These are phyloP conservation scores for Fusarium sp. DNA, from an alignment of 2,329 filamentous ascomycete genomes.

Conservation along the genomic window DNA sequence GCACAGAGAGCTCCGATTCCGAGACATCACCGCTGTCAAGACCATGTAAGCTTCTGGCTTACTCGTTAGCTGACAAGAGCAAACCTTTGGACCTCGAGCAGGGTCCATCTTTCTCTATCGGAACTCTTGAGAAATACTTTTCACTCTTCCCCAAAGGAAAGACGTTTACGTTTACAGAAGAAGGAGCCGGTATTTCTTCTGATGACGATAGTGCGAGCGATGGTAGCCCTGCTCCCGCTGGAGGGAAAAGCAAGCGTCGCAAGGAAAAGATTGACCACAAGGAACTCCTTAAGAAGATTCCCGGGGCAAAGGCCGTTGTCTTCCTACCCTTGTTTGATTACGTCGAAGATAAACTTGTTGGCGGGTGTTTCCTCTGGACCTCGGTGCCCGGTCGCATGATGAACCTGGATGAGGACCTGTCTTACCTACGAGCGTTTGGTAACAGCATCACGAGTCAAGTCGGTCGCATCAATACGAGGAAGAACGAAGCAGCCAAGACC, in stretches of 20 bases:
- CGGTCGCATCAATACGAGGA: conserved; percentile 63
- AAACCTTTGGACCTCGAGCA: conserved; percentile 44
- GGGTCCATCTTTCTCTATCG: conserved; percentile 45
- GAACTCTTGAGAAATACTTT: conserved; percentile 48
- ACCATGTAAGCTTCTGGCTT: conserved; percentile 48
- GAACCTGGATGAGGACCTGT: conserved; percentile 52
- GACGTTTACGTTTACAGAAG: conserved; percentile 47
- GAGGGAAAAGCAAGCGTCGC: conserved; percentile 13
- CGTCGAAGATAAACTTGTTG: conserved; percentile 49
- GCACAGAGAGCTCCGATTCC: conserved; percentile 47
- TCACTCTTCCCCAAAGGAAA: conserved; percentile 48
- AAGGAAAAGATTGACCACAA: conserved; percentile 46
- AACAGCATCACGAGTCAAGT: conserved; percentile 62
- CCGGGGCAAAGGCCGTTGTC: conserved; percentile 50
- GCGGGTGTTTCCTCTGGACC: conserved; percentile 53
- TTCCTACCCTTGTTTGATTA: conserved; percentile 54
- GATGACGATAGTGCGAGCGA: conserved; percentile 50
- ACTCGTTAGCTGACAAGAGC: conserved; percentile 42
- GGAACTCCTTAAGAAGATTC: conserved; percentile 51
- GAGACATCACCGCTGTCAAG: conserved; percentile 43
- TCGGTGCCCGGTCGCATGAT: conserved; percentile 50
- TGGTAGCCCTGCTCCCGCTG: not conserved
- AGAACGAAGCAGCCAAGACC: conserved; percentile 64
- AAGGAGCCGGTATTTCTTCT: conserved; percentile 46
- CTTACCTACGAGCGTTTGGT: conserved; percentile 50